phyloP scores from a whole-genome alignment of 2,329 filamentous ascomycete species.

The Colletotrichum simmondsii region DNA sequence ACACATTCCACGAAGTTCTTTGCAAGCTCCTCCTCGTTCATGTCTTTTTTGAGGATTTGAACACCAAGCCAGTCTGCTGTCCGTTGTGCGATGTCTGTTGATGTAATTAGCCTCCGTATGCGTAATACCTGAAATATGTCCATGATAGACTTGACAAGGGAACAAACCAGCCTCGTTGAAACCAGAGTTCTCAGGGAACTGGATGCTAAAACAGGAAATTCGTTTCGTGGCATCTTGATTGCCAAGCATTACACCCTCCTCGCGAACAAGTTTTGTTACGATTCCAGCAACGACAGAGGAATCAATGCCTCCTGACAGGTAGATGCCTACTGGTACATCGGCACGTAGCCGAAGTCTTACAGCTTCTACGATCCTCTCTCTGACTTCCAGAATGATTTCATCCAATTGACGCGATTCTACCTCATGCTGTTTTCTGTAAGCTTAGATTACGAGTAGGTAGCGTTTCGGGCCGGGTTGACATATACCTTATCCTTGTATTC shows the following conservation, averaged over 20 bases:
- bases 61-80: slow-evolving; percentile 47
- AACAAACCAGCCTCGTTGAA: slow-evolving; percentile 58
- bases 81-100: slow-evolving; percentile 43
- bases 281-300: slow-evolving; percentile 68
- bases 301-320: slow-evolving; percentile 67
- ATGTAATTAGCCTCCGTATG: not conserved
- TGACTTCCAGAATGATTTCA: slow-evolving; percentile 61
- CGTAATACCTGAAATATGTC: accelerated
- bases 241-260: slow-evolving; percentile 57
- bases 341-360: slow-evolving; percentile 63
- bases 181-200: slow-evolving; percentile 59
- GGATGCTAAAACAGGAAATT: slow-evolving; percentile 58
- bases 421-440: slow-evolving; percentile 36
- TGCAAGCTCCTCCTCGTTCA: slow-evolving; percentile 44
- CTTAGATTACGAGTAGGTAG: too few relatives aligned
- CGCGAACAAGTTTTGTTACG: slow-evolving; percentile 59
- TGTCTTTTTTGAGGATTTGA: slow-evolving; percentile 38
- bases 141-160: not conserved
- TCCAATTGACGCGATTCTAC: slow-evolving; percentile 56
- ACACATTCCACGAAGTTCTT: slow-evolving; percentile 42
- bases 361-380: slow-evolving; percentile 60
- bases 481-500: slow-evolving; percentile 62
- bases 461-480: not conserved
- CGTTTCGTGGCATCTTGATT: slow-evolving; percentile 42
- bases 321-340: slow-evolving; percentile 68